A percentile compares a stretch with the other conserved stretches of the same genome.
These are phyloP conservation scores for Sphaerosporella brunnea DNA, from an alignment of 495 filamentous ascomycete genomes.

Conservation along the genomic window DNA sequence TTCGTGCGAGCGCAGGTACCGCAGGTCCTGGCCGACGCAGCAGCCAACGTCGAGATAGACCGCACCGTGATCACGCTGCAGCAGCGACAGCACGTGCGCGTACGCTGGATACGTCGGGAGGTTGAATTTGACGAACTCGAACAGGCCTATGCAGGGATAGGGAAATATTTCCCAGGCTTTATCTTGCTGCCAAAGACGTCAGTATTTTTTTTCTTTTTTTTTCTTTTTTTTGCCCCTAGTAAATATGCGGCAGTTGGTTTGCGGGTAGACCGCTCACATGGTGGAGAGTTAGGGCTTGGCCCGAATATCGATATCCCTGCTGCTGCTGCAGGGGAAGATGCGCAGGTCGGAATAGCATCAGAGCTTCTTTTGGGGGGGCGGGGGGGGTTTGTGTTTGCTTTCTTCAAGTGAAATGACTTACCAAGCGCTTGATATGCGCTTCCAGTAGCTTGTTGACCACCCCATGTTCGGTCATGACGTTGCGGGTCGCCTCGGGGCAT, in stretches of 20 bases:
- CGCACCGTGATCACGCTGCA: constrained; percentile 9
- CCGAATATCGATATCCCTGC: no score
- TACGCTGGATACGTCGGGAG: constrained; percentile 23
- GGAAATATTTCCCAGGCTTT: constrained; percentile 27
- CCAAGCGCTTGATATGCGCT: not conserved
- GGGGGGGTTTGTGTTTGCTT: no score
- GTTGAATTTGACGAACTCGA: constrained; percentile 29
- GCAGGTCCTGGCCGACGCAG: constrained; percentile 36
- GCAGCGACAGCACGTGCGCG: constrained; percentile 11
- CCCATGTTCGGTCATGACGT: not conserved
- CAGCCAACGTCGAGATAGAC: constrained; percentile 35
- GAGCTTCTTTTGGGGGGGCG: not conserved
- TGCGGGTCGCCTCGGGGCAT: not conserved
- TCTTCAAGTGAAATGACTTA: no score
- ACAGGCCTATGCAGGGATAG: constrained; percentile 31
- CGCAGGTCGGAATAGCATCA: not conserved
- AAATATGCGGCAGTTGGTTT: no score
- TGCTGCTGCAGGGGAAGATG: no score
- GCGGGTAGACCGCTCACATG: no score
- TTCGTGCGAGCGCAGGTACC: constrained; percentile 30
- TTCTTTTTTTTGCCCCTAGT: no score
- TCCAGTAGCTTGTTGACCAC: not conserved
- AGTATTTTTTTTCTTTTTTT: no score
- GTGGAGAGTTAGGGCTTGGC: no score
- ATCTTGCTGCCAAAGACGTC: not conserved